Percentiles rank a stretch among this genome's conserved stretches.
These are phyloP conservation scores for Capronia coronata DNA, from an alignment of 2,329 filamentous ascomycete species.

Conservation along the genomic window DNA sequence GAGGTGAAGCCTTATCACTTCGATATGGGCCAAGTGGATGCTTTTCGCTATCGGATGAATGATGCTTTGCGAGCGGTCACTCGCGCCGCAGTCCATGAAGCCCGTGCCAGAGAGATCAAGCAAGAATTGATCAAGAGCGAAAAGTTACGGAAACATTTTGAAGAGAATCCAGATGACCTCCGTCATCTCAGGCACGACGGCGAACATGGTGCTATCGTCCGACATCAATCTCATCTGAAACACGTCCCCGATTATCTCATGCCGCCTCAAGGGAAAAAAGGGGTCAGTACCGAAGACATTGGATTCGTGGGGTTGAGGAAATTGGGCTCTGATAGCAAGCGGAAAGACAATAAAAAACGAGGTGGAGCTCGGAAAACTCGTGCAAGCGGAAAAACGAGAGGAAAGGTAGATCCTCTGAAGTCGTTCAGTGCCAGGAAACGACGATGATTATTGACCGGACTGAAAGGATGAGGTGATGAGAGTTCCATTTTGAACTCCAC, in stretches of 20 bases:
- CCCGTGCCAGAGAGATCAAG: slow-evolving; percentile 76
- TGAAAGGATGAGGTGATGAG: too few species aligned
- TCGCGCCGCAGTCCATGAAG: slow-evolving; percentile 80
- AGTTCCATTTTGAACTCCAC: too few species aligned
- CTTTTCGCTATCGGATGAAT: slow-evolving; percentile 89
- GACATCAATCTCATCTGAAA: slow-evolving; percentile 82
- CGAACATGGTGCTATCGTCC: slow-evolving; percentile 63
- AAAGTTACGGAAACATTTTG: slow-evolving; percentile 90
- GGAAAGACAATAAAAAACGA: slow-evolving; percentile 40
- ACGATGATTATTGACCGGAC: slow-evolving; percentile 9
- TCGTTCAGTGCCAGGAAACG: slow-evolving; percentile 63
- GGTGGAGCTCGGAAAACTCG: slow-evolving; percentile 35
- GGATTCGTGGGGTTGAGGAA: slow-evolving; percentile 67
- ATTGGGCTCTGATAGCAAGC: slow-evolving; percentile 44
- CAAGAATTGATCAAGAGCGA: slow-evolving; percentile 89
- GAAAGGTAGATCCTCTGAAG: slow-evolving; percentile 77
- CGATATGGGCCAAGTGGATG: slow-evolving; percentile 87
- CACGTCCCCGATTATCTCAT: slow-evolving; percentile 92
- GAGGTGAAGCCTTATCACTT: slow-evolving; percentile 88
- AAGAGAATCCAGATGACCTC: slow-evolving; percentile 89
- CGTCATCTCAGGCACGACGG: slow-evolving; percentile 83
- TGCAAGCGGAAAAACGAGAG: slow-evolving; percentile 43
- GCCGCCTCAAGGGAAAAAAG: slow-evolving; percentile 68
- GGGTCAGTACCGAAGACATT: slow-evolving; percentile 57
- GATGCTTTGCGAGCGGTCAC: slow-evolving; percentile 89